Conservation (phyloP, 2,329 filamentous ascomycete genomes). For the Beauveria varroae region DNA sequence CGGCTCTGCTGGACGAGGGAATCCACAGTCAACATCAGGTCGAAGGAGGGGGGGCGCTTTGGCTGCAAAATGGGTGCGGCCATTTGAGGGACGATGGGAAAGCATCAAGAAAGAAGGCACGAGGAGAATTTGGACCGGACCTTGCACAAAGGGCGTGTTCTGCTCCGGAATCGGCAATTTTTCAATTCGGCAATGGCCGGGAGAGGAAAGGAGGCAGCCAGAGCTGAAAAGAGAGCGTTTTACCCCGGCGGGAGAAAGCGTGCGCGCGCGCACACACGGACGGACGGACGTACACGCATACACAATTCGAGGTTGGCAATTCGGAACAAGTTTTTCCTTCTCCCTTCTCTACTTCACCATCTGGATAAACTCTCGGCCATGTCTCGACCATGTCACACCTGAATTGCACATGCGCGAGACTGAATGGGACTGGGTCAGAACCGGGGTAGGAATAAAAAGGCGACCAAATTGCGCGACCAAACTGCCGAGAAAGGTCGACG, state of each 20-base stretch:
- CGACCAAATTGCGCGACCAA: background rate
- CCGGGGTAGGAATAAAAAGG: background rate
- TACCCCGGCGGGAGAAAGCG: slow-evolving; percentile 4
- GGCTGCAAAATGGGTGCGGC: background rate
- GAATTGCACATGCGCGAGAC: background rate
- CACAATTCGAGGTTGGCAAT: background rate
- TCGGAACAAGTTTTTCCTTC: background rate
- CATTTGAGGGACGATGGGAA: background rate
- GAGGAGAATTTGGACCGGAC: background rate
- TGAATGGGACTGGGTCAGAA: background rate
- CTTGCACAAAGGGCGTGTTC: background rate
- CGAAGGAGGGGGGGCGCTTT: background rate
- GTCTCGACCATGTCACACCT: background rate
- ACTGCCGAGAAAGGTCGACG: background rate
- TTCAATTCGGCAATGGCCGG: background rate
- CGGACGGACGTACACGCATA: background rate
- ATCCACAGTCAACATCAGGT: slow-evolving; percentile 12
- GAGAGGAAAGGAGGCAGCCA: slow-evolving; percentile 2
- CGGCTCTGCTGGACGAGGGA: slow-evolving; percentile 10
- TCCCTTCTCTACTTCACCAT: background rate
- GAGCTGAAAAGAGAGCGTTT: slow-evolving; percentile 3
- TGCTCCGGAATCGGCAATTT: slow-evolving; percentile 1
- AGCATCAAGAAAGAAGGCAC: background rate
- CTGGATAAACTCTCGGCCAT: background rate
- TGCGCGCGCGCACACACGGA: background rate